Evolutionary conservation across 345 rosid genomes (phyloP).

Genomic region (Eucalyptus polybractea): DNA sequence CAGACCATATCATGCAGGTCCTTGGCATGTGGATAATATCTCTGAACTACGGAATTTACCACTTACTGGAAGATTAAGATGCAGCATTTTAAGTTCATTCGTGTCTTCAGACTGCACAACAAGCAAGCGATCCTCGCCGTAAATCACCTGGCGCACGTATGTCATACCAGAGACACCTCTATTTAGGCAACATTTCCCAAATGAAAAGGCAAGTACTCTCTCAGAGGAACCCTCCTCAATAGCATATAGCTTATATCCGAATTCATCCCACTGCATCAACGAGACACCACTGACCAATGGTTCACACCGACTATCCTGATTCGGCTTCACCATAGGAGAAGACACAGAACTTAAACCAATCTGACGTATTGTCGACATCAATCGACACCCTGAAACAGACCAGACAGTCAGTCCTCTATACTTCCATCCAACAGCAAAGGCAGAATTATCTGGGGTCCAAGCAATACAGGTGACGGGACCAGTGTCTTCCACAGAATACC

Average conservation of each 20-base stretch:
- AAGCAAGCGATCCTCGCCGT: slow-evolving; percentile 92
- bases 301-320: slow-evolving; percentile 72
- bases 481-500: slow-evolving; percentile 85
- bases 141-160: slow-evolving; percentile 83
- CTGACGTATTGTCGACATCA: slow-evolving; percentile 97
- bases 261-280: slow-evolving; percentile 91
- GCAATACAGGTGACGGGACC: slow-evolving; percentile 89
- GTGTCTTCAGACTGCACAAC: slow-evolving; percentile 97
- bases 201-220: slow-evolving; percentile 85
- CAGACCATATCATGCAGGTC: slow-evolving; percentile 9
- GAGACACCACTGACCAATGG: slow-evolving; percentile 87
- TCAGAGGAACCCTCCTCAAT: slow-evolving; percentile 79
- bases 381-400: slow-evolving; percentile 97
- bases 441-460: slow-evolving; percentile 98
- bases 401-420: slow-evolving; percentile 92
- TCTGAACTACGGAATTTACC: background rate
- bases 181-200: slow-evolving; percentile 90
- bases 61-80: slow-evolving; percentile 90
- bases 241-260: slow-evolving; percentile 83
- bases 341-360: slow-evolving; percentile 74
- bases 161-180: slow-evolving; percentile 95
- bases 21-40: background rate
- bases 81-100: slow-evolving; percentile 79
- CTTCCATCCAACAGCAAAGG: slow-evolving; percentile 99
- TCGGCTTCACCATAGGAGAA: slow-evolving; percentile 62